phyloP scores from a whole-genome alignment of 805 yeast genomes.

The Hermanozyma aechmeae region DNA sequence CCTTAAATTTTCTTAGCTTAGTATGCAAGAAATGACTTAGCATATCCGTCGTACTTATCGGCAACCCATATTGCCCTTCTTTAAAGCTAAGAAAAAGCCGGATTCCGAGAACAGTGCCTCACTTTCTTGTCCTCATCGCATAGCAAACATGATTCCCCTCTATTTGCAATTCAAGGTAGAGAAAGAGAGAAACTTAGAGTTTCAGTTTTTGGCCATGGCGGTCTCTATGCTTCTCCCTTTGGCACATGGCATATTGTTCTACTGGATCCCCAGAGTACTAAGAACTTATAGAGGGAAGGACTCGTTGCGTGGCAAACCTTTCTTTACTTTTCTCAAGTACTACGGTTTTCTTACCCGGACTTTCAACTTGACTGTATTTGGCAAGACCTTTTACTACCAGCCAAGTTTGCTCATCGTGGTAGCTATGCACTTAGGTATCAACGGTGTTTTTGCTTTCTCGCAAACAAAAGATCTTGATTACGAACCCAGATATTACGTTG shows the following conservation, averaged over 20 bases:
- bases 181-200: conserved; percentile 22
- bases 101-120: no score
- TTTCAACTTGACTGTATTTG: conserved; percentile 10
- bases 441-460: conserved; percentile 17
- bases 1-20: background rate
- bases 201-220: conserved; percentile 26
- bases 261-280: conserved; percentile 30
- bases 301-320: conserved; percentile 8
- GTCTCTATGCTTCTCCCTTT: conserved; percentile 16
- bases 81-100: no score
- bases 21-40: background rate
- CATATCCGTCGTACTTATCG: no score
- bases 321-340: conserved; percentile 16
- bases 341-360: conserved; percentile 22
- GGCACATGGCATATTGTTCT: conserved; percentile 32
- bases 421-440: conserved; percentile 17
- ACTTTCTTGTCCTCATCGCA: background rate
- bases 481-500: conserved; percentile 26
- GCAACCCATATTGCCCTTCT: no score
- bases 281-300: conserved; percentile 14
- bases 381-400: conserved; percentile 21
- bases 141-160: conserved; percentile 12
- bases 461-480: conserved; percentile 31
- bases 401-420: conserved; percentile 30
- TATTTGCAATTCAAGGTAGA: conserved; percentile 31